Base-by-base conservation (phyloP, 495 filamentous ascomycete genomes). In the Podospora appendiculata region DNA sequence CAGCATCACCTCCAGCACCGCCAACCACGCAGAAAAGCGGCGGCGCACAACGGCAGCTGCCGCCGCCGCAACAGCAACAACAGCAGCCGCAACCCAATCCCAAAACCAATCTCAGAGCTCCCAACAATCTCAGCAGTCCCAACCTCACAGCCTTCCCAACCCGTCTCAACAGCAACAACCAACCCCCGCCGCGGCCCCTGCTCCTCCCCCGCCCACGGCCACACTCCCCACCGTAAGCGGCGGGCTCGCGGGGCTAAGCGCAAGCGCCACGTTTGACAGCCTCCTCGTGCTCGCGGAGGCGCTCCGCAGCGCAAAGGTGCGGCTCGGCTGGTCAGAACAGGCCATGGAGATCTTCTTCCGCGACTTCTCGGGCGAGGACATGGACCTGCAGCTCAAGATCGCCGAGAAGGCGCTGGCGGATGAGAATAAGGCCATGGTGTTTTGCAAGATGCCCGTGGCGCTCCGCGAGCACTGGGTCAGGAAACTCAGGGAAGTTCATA, bases 391-490 rank as follows among this genome's bases (percentile, higher is more conserved):
- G 63, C 59, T 78, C 11, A 76, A 75, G 64, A 75, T 78, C 11
- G 72, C 74, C 8, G 74, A 78, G 60, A 78, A 75, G 55, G 66
- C 68, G 6, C 64, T 78, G 32, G 70, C 68, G n/a, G 73, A 78
- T 50, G 72, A 76, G 48, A 75, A 73, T 54, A 78, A 76, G 52
- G 74, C 74, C 12, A 74, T 76, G 71, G 70, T 76, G 10, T 78
- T 78, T 41, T 72, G 72, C 60, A 78, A 78, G 64, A 78, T 78
- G 73, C 70, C 73, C 0, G 59, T 62, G 4, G 43, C 50, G 19
- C 47, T 78, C 52, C 61, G 74, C 14, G 54, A 64, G 42, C 74
- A 78, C 55, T 78, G 74, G 74, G 68, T 78, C 2, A 69, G 68
- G 48, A 58, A 70, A 41, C 50, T 76, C 41, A 55, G 74, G 36